Base-by-base conservation (phyloP, 306 rosid genomes). In the Prunus campanulata region DNA sequence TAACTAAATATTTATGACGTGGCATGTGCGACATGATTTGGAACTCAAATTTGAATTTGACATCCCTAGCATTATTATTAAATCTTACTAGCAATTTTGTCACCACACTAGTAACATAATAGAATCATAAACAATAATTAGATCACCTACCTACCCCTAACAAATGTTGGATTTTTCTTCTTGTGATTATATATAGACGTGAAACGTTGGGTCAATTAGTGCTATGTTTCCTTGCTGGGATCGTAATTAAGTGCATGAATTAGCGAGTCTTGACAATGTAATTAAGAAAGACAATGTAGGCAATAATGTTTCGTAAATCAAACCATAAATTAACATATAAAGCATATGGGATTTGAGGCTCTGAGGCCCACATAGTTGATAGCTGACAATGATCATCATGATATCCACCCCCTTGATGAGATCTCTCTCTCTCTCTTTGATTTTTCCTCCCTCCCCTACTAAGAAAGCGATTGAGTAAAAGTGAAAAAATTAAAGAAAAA, bases 261-360 rank as follows among this genome's bases (percentile, higher is more conserved):
- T 6, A 57, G 66, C 78, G 80, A 77, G 71, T 66, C 55, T 44
- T 62, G 46, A 35, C 50, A 35, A 6, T 35, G 42, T 39, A 20
- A 20, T 20, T 20, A 39, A 39, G 44, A 39, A 39, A 39, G 70
- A 83, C 30, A 71, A 69, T 68, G 80, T 66, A 30, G 39, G 74
- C 54, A 52, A 60, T n/a, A 51, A 11, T 30, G 68, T 73, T 78
- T 76, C n/a, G 15, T 72, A 83, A 81, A 86, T 79, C 89, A 88
- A 89, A 81, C 89, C 92, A 72, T 78, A 71, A 67, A 85, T 80
- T 86, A 83, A 85, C 85, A 89, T 80, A 76, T 78, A 52, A 87
- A 85, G 85, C 89, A 80, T 74, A 59, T 35, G 83, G 86, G 85
- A 77, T 81, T 84, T 78, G 74, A 80, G 70, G 78, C 85, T 32